A percentile compares a stretch with the other conserved stretches of the same genome.
Conservation (phyloP, 305 asterid genomes). For the Solanum aculeatissimum region DNA sequence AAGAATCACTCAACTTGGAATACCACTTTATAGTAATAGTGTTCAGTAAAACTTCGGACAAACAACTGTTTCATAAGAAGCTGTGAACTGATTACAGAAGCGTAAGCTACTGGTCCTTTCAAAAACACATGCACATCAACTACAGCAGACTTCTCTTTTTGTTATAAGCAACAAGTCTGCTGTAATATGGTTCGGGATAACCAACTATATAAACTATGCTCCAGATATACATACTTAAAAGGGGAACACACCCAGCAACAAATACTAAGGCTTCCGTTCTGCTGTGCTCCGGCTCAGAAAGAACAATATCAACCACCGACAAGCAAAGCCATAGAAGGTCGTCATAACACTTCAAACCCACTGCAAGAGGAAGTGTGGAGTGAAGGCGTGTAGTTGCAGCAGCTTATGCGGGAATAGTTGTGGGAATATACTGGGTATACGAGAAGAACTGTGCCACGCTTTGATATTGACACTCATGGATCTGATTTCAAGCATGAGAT, state of each 20-base stretch:
- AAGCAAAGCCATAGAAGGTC: slow-evolving; percentile 7
- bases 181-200: neutral
- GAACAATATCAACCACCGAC: neutral
- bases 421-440: neutral
- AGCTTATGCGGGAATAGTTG: slow-evolving; percentile 3
- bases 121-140: neutral
- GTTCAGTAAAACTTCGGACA: neutral
- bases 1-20: neutral
- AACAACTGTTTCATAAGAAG: neutral
- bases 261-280: neutral
- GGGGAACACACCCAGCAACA: neutral
- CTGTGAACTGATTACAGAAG: neutral
- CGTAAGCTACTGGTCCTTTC: neutral
- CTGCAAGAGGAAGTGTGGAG: slow-evolving; percentile 11
- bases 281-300: neutral
- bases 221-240: neutral
- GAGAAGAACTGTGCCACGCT: neutral
- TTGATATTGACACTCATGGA: slow-evolving; percentile 1
- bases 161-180: neutral
- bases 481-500: slow-evolving; percentile 9
- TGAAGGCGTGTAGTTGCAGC: slow-evolving; percentile 1
- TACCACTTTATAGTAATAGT: neutral
- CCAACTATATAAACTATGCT: neutral
- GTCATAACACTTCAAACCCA: slow-evolving; percentile 6
- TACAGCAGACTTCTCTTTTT: neutral